These are phyloP conservation scores for Circinella umbellata DNA, from an alignment of 371 early-diverging fungal species.

Conservation along the genomic window DNA sequence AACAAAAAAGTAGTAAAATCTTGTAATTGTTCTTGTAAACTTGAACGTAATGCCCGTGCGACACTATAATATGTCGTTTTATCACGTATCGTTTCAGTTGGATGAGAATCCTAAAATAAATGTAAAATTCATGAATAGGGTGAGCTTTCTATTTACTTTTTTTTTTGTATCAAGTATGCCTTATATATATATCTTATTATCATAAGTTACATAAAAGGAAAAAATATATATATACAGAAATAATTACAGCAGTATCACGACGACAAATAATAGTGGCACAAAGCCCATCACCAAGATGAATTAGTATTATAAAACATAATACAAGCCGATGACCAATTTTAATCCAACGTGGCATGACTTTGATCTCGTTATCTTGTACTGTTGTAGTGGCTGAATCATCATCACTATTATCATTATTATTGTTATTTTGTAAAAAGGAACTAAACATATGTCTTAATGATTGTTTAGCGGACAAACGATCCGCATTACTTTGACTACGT, in stretches of 20 bases:
- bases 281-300: slow-evolving; percentile 24
- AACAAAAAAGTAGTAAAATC: slow-evolving; percentile 48
- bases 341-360: slow-evolving; percentile 38
- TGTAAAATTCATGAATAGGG: too few relatives aligned
- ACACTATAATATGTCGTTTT: neutral
- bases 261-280: slow-evolving; percentile 38
- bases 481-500: slow-evolving; percentile 30
- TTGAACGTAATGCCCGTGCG: slow-evolving; percentile 21
- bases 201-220: too few relatives aligned
- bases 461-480: slow-evolving; percentile 16
- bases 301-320: slow-evolving; percentile 29
- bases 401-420: slow-evolving; percentile 12
- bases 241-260: slow-evolving; percentile 30
- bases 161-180: neutral
- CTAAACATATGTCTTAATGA: slow-evolving; percentile 31
- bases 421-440: slow-evolving; percentile 23
- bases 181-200: too few relatives aligned
- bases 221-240: neutral
- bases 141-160: too few relatives aligned
- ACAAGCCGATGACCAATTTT: slow-evolving; percentile 22
- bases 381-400: slow-evolving; percentile 12
- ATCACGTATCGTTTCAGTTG: slow-evolving; percentile 2
- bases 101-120: neutral
- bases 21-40: slow-evolving; percentile 23
- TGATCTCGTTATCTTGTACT: slow-evolving; percentile 31